Conservation (phyloP, 1,284 basidiomycete genomes). For the Veloporphyrellus conicus region DNA sequence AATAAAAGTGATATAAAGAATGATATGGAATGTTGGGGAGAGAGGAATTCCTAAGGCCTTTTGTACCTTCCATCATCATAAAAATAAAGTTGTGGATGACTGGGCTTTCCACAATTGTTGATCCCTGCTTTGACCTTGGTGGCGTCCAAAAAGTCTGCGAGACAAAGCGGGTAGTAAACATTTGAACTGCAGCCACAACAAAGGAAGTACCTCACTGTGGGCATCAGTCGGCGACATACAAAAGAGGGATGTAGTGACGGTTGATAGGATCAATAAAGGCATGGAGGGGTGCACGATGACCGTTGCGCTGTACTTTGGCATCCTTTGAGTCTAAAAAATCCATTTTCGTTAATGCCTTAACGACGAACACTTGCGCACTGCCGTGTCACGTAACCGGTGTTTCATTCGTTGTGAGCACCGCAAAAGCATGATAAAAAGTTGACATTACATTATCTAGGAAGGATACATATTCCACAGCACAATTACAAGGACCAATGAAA, state of each 20-base stretch:
- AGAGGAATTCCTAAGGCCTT: slow-evolving; percentile 7
- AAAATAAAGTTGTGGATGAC: slow-evolving; percentile 6
- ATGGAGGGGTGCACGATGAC: slow-evolving; percentile 1
- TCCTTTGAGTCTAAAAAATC: slow-evolving; percentile 10
- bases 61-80: slow-evolving; percentile 21
- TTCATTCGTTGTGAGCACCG: slow-evolving; percentile 16
- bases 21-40: background rate
- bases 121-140: slow-evolving; percentile 18
- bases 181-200: slow-evolving; percentile 10
- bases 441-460: slow-evolving; percentile 28
- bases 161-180: slow-evolving; percentile 23
- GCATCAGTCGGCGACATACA: background rate
- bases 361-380: slow-evolving; percentile 2
- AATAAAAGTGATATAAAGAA: slow-evolving; percentile 1
- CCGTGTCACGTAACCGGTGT: slow-evolving; percentile 1
- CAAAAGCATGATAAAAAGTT: slow-evolving; percentile 6
- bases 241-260: slow-evolving; percentile 5
- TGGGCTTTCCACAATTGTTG: slow-evolving; percentile 2
- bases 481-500: slow-evolving; percentile 9
- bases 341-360: slow-evolving; percentile 2
- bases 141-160: slow-evolving; percentile 9
- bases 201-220: slow-evolving; percentile 11
- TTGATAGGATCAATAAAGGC: slow-evolving; percentile 25
- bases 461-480: slow-evolving; percentile 14
- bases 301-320: slow-evolving; percentile 4